Percentiles rank a stretch among this genome's conserved stretches.
These are phyloP conservation scores for Magnolia officinalis DNA, from an alignment of 164 flowering plant species.

Conservation along the genomic window DNA sequence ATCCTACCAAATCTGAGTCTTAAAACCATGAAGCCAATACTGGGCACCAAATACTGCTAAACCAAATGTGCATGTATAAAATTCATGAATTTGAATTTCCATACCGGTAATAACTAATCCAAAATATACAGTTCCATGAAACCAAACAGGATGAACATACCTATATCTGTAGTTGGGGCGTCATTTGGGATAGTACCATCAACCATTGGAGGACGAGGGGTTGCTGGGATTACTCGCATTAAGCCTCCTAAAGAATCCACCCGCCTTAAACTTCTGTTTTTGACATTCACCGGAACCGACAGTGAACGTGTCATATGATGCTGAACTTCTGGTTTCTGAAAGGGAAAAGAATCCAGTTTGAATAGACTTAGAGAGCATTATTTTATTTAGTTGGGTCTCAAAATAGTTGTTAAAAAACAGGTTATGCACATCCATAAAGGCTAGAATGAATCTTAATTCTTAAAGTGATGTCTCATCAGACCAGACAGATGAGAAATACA, in stretches of 20 bases:
- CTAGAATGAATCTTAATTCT: background rate
- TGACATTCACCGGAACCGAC: constrained; percentile 69
- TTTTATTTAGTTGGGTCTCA: background rate
- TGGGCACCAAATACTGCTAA: too few species aligned
- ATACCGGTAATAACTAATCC: background rate
- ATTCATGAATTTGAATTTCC: background rate
- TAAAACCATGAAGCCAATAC: too few species aligned
- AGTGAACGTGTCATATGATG: constrained; percentile 55
- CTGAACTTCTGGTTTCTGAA: constrained; percentile 44
- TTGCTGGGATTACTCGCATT: constrained; percentile 58
- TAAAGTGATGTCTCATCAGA: background rate
- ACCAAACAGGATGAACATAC: constrained; percentile 19
- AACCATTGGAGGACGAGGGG: constrained; percentile 39
- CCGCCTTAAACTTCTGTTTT: constrained; percentile 47
- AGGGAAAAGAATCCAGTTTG: constrained; percentile 12
- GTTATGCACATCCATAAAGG: background rate
- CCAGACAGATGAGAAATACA: too few species aligned
- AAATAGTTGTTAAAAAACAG: background rate
- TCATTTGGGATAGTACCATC: constrained; percentile 33
- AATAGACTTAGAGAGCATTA: background rate
- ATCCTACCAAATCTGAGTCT: too few species aligned
- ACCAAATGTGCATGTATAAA: too few species aligned
- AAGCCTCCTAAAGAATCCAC: constrained; percentile 51
- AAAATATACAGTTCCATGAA: background rate
- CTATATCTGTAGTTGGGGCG: constrained; percentile 32